Base-by-base conservation (phyloP, 2,329 filamentous ascomycete genomes). In the Sporothrix pallida region DNA sequence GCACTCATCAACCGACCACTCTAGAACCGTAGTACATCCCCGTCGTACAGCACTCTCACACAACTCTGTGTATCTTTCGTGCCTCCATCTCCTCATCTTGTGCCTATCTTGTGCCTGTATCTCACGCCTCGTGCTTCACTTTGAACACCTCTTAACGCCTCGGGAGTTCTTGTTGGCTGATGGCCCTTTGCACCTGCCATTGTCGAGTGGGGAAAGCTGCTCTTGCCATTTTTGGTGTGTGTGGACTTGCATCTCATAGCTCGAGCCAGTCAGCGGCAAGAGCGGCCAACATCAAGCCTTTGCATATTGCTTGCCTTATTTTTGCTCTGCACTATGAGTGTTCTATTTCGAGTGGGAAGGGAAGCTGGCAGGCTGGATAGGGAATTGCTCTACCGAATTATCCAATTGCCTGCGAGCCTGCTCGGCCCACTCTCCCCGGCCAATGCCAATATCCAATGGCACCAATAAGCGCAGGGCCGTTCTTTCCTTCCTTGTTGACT, bases 381-480 rank as follows among this genome's bases (percentile, higher is more conserved):
- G 31, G 31, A 37, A 37, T 37, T 37, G 31, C 31, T 48, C 13
- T 17, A 17, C n/a, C 17, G n/a, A 26, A 44, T n/a, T 3, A 23
- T 37, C 44, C 42, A 20, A 46, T n/a, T 60, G 60, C 46, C 50
- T 72, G 71, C 60, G n/a, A n/a, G 58, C 58, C 63, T 42, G 10
- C 50, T 17, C 23, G 31, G 31, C 46, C 42, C 44, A 70, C n/a
- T 42, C 56, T 37, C 50, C 42, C 62, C 42, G 68, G 50, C 63
- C 74, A 72, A 72, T 72, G 31, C 31, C 31, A 37, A 37, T 37
- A 37, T 37, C 2, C 31, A 37, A 37, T 37, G 31, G 7, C 63
- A 73, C 76, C 74, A 72, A 72, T 72, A 73, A 73, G 70, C 73
- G 65, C 71, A 70, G 60, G 67, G 68, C 63, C 65, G 46, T 46